Conservation (phyloP, 2,329 filamentous ascomycete species). For the Metarhizium rileyi region DNA sequence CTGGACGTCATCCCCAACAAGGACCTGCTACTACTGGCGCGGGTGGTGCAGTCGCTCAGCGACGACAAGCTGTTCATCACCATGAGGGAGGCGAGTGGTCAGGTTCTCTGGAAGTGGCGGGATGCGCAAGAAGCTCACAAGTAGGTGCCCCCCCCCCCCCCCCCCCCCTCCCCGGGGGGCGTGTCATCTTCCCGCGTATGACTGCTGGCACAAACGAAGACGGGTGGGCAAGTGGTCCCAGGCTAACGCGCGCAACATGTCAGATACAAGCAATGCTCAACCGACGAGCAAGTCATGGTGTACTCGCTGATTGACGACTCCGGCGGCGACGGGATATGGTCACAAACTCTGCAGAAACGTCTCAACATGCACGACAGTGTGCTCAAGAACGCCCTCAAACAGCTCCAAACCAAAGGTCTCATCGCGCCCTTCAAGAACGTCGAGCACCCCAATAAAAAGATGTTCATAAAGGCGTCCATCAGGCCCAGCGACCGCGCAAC, state of each 20-base stretch:
- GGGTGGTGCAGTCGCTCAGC: slow-evolving; percentile 46
- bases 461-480: slow-evolving; percentile 86
- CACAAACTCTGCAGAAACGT: slow-evolving; percentile 68
- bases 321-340: slow-evolving; percentile 82
- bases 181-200: too few species aligned
- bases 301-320: slow-evolving; percentile 85
- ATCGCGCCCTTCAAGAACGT: slow-evolving; percentile 88
- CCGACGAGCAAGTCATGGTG: slow-evolving; percentile 72
- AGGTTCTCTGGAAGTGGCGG: slow-evolving; percentile 46
- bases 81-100: slow-evolving; percentile 30
- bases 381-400: slow-evolving; percentile 73
- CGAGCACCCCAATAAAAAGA: slow-evolving; percentile 83
- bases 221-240: too few species aligned
- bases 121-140: slow-evolving; percentile 51
- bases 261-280: slow-evolving; percentile 49
- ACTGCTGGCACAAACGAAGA: too few species aligned
- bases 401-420: slow-evolving; percentile 69
- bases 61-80: slow-evolving; percentile 49
- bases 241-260: too few species aligned
- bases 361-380: slow-evolving; percentile 78
- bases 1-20: slow-evolving; percentile 48
- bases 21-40: slow-evolving; percentile 43
- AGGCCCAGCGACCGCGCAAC: slow-evolving; percentile 83
- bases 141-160: slow-evolving; percentile 26
- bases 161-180: not conserved